Base-by-base conservation (phyloP, 495 filamentous ascomycete species). In the Saxispiralis lemnorum region DNA sequence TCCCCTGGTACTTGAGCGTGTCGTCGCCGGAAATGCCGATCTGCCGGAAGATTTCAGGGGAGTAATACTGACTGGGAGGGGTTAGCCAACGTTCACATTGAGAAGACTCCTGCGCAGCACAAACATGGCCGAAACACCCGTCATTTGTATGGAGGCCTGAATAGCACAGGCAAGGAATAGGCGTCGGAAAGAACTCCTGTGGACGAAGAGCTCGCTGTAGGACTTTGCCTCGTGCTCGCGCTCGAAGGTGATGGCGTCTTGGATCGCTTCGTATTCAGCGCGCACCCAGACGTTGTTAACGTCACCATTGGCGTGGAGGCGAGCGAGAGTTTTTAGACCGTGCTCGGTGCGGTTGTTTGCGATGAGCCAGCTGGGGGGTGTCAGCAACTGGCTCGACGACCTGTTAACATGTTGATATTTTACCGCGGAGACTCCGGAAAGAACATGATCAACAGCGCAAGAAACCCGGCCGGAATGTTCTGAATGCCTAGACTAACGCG, bases 31-130 rank as follows among this genome's bases (percentile, higher is more conserved):
- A 55, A 49, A 83, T 79, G 11, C 79, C 79, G 58, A 82, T 81
- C 52, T 80, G 72, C 10, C 55, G 61, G 56, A 53, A 63, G 49
- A 82, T 81, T 0, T 53, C 64, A n/a, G 76, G 72, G 13, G 68
- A 74, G 55, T 78, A 82, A 54, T 83, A 81, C 63, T 83, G 77
- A 52, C n/a, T n/a, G n/a, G n/a, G n/a, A n/a, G n/a, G n/a, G n/a
- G n/a, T n/a, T n/a, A n/a, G n/a, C n/a, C n/a, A n/a, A n/a, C n/a
- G n/a, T n/a, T n/a, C n/a, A n/a, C n/a, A n/a, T n/a, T n/a, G n/a
- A n/a, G n/a, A n/a, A n/a, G n/a, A n/a, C n/a, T n/a, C n/a, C n/a
- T n/a, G n/a, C n/a, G n/a, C n/a, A n/a, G n/a, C n/a, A n/a, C n/a
- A n/a, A n/a, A n/a, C n/a, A 82, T 81, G 0, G 78, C 78, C 3